Base-by-base conservation (phyloP, 2,329 filamentous ascomycete genomes). In the Aureobasidium uvarum region DNA sequence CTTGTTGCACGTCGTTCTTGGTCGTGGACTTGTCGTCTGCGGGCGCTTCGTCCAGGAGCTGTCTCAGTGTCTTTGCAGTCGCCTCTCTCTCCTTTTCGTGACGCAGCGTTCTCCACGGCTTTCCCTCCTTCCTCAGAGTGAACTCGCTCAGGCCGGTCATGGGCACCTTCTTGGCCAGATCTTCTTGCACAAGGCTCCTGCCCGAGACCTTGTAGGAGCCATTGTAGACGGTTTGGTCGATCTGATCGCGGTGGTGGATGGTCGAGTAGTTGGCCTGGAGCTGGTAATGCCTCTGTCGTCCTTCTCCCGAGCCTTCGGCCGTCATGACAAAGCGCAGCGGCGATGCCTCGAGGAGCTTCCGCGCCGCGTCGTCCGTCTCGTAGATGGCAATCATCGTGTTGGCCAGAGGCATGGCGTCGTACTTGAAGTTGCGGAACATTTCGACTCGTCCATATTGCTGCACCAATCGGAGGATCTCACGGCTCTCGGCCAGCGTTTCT, bases 401-500 rank as follows among this genome's bases (percentile, higher is more conserved):
- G 51, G 77, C 77, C n/a, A 75, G 74, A 0, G 73, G 74, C 46
- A 78, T 71, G 59, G 76, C 74, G 64, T 83, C 80, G 70, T 82
- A 80, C 75, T 81, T 76, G 48, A 83, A 74, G 68, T 76, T 77
- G 68, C 78, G 78, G 74, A 77, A 84, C 68, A 78, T 77, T 68
- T 77, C 77, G 51, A 84, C 74, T 59, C 82, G 79, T 45, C 81
- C 81, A 68, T 81, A 83, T 62, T 77, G 75, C 67, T 81, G 78
- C 63, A 83, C 71, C 62, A 83, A 72, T 3, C 43, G 77, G 48
- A 81, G 72, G 46, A 84, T 77, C 69, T 82, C 78, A 52, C 81
- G 77, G 64, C 79, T 81, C 65, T 83, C 81, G n/a, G 75, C 76
- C 31, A 83, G 70, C 68, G 78, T 79, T 28, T 78, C 73, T 0